Conservation (phyloP, 345 rosid genomes). For the Melastoma malabathricum region DNA sequence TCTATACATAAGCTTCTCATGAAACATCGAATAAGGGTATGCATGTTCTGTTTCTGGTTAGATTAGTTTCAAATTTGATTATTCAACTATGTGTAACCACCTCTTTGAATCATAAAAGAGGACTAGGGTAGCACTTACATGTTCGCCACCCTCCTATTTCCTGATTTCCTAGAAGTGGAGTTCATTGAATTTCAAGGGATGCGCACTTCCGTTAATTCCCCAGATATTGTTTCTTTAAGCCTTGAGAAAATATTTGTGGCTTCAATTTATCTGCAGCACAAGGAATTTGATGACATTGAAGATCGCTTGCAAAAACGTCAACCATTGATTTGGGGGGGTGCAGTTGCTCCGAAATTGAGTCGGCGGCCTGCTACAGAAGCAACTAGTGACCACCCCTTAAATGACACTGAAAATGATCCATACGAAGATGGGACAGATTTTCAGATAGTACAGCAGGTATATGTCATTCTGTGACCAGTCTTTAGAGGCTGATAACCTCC, state of each 20-base stretch:
- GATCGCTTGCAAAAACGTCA: constrained; percentile 66
- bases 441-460: constrained; percentile 61
- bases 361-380: constrained; percentile 70
- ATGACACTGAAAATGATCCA: constrained; percentile 69
- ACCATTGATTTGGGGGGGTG: constrained; percentile 69
- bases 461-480: background rate
- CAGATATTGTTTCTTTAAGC: background rate
- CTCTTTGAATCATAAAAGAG: background rate
- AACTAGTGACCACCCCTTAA: constrained; percentile 73
- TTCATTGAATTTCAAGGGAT: no score
- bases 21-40: constrained; percentile 62
- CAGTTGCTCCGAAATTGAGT: constrained; percentile 75
- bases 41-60: constrained; percentile 6
- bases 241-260: background rate
- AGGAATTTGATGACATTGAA: constrained; percentile 93
- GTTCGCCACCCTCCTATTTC: no score
- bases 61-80: background rate
- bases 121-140: no score
- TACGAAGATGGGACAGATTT: constrained; percentile 68
- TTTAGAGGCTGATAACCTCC: no score
- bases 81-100: no score
- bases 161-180: no score
- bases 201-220: background rate
- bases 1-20: constrained; percentile 80
- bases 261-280: constrained; percentile 48